These are phyloP conservation scores for Pseudocercospora macadamiae DNA, from an alignment of 2,329 filamentous ascomycete species.

Conservation along the genomic window DNA sequence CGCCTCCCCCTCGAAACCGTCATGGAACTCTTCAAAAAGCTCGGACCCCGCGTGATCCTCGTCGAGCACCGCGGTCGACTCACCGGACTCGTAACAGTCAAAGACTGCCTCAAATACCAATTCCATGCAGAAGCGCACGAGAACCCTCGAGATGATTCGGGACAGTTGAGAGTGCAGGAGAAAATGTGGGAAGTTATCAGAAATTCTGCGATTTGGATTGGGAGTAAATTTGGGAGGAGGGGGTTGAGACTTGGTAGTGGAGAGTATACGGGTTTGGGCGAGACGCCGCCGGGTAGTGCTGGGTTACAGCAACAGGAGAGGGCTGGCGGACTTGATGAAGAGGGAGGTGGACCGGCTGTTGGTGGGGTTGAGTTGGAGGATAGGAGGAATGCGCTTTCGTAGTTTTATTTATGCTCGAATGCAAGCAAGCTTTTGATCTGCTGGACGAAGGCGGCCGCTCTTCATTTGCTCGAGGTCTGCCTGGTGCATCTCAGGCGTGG, in stretches of 20 bases:
- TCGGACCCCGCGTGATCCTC: conserved; percentile 89
- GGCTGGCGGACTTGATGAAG: conserved; percentile 15
- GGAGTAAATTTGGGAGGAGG: conserved; percentile 22
- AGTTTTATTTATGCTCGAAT: too few relatives aligned
- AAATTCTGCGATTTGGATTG: conserved; percentile 34
- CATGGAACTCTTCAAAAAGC: conserved; percentile 98
- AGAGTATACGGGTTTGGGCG: conserved; percentile 10
- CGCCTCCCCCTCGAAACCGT: conserved; percentile 91
- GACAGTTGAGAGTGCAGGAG: conserved; percentile 62
- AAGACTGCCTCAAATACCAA: conserved; percentile 96
- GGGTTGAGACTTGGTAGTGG: conserved; percentile 30
- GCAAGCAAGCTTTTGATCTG: too few relatives aligned
- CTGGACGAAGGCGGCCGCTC: too few relatives aligned
- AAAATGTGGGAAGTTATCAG: conserved; percentile 59
- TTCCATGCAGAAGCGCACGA: conserved; percentile 92
- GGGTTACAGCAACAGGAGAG: conserved; percentile 4
- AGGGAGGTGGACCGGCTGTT: conserved; percentile 23
- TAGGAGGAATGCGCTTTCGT: conserved; percentile 31
- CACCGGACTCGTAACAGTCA: conserved; percentile 86
- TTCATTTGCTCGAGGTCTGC: too few relatives aligned
- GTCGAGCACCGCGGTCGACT: conserved; percentile 87
- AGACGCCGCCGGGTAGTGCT: conserved; percentile 9
- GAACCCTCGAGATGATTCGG: conserved; percentile 64
- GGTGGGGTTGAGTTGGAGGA: conserved; percentile 44
- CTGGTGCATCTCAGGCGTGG: too few relatives aligned